Base-by-base conservation (phyloP, 2,329 filamentous ascomycete genomes). In the Trematosphaeria pertusa region DNA sequence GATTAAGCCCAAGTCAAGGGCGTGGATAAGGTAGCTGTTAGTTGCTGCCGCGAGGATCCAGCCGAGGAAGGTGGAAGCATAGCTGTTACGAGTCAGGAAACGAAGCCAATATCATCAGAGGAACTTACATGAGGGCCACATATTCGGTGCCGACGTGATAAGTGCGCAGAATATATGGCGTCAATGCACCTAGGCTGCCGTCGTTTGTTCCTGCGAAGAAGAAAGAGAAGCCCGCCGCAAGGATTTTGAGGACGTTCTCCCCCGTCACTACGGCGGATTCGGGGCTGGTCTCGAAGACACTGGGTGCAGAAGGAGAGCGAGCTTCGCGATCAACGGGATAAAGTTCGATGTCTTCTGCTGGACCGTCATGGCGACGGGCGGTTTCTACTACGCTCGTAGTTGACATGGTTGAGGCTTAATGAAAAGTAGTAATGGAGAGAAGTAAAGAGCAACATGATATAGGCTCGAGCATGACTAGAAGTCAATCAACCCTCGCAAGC, bases 171-270 rank as follows among this genome's bases (percentile, higher is more conserved):
- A 87, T 76, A 57, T 87, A 85, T 0, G 85, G 85, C 1, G 87
- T 79, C 11, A 88, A 54, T 1, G 85, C 78, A 2, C 85, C 85
- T 1, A 87, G 71, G 49, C 80, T 85, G 22, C 85, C 85, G 61
- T 87, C 85, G 46, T 86, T 87, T 37, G 82, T 74, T 0, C 85
- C 85, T 0, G 85, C 83, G 21, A 84, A 82, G 59, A 87, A 86
- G 71, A 87, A 87, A 0, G 82, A 84, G 52, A 86, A 80, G 0
- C 78, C 37, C 67, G 74, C 4, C 31, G 47, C 51, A 28, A 79
- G 43, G 2, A 87, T 66, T 59, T 83, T 85, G 26, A 81, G 11
- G 21, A 51, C 17, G 14, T 33, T 57, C 15, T 41, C 37, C 30
- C 36, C 56, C 7, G 39, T 56, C 6, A 58, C 15, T 2, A 18